phyloP scores from a whole-genome alignment of 1,139 yeast species.

The Kodamaea suecica region DNA sequence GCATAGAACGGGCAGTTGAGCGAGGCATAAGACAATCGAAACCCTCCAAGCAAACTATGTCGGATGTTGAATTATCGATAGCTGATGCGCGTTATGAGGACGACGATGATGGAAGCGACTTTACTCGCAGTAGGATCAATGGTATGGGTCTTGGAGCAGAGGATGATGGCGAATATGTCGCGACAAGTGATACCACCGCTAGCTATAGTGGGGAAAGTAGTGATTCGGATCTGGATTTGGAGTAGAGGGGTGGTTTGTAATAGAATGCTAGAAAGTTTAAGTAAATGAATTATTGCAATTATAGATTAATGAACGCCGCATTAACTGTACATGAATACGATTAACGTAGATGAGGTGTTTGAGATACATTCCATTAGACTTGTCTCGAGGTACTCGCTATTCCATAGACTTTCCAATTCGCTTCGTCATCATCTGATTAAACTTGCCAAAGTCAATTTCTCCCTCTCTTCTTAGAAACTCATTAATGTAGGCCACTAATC shows the following conservation, averaged over 20 bases:
- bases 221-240: conserved; percentile 3
- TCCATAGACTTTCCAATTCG: conserved; percentile 1
- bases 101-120: conserved; percentile 1
- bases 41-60: neutral
- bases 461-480: conserved; percentile 10
- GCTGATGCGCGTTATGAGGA: neutral
- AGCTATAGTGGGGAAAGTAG: neutral
- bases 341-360: too few species aligned
- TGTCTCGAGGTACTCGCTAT: neutral
- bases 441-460: conserved; percentile 12
- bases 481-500: conserved; percentile 9
- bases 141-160: neutral
- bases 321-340: too few species aligned
- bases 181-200: conserved; percentile 3
- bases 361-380: too few species aligned
- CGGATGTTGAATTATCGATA: neutral
- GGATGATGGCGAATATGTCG: conserved; percentile 6
- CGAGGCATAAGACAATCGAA: conserved; percentile 27
- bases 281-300: too few species aligned
- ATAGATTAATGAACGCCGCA: too few species aligned
- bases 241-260: conserved; percentile 3
- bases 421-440: conserved; percentile 14
- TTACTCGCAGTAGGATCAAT: neutral
- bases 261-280: too few species aligned
- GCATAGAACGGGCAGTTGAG: conserved; percentile 63